A percentile compares a stretch with the other conserved stretches of the same genome.
Conservation (phyloP, 2,329 filamentous ascomycete species). For the Venturia nashicola region DNA sequence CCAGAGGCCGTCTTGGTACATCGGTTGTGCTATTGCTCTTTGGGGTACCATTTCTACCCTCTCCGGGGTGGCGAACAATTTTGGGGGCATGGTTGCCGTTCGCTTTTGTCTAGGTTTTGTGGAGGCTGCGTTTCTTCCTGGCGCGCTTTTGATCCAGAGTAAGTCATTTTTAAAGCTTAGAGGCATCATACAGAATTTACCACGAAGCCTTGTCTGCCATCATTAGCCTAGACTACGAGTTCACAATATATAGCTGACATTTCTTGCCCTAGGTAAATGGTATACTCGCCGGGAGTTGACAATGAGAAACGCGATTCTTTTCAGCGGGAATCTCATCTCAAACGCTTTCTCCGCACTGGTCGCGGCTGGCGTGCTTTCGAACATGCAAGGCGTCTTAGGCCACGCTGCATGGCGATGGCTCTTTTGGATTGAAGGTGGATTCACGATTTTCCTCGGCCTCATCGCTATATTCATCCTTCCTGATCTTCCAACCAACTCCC, state of each 20-base stretch:
- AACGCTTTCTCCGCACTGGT: slow-evolving; percentile 56
- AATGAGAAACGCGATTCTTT: slow-evolving; percentile 52
- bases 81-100: slow-evolving; percentile 22
- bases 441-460: slow-evolving; percentile 50
- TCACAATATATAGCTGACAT: slow-evolving; percentile 35
- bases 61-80: slow-evolving; percentile 22
- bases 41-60: slow-evolving; percentile 22
- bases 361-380: slow-evolving; percentile 47
- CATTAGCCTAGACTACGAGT: background rate
- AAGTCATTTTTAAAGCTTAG: slow-evolving; percentile 14
- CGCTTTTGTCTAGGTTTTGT: slow-evolving; percentile 28
- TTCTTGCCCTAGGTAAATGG: slow-evolving; percentile 41
- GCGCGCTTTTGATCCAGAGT: slow-evolving; percentile 19
- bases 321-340: slow-evolving; percentile 55
- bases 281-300: slow-evolving; percentile 58
- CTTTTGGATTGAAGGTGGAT: slow-evolving; percentile 59
- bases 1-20: slow-evolving; percentile 20
- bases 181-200: slow-evolving; percentile 16
- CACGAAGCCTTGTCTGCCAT: background rate
- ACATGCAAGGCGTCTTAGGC: slow-evolving; percentile 47
- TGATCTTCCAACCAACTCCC: slow-evolving; percentile 46
- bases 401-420: slow-evolving; percentile 54
- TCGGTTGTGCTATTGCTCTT: slow-evolving; percentile 20
- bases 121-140: slow-evolving; percentile 29
- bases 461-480: slow-evolving; percentile 48